Evolutionary conservation across 352 stramenopile species (phyloP).

Genomic region (Pythium inflatum): DNA sequence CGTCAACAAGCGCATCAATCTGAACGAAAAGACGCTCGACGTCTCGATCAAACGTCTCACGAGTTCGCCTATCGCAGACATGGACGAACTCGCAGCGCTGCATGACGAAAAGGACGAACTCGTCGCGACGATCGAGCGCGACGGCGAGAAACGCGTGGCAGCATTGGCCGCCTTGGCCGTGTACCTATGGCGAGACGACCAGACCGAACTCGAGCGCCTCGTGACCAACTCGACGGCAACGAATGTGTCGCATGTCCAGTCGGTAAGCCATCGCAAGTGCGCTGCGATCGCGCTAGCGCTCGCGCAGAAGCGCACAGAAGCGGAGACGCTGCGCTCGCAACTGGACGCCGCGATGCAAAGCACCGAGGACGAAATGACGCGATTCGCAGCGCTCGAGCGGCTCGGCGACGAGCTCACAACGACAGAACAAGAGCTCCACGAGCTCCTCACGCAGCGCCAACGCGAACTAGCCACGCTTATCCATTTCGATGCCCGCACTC

Average conservation of each 20-base stretch:
- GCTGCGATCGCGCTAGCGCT: not conserved
- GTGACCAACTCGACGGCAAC: not conserved
- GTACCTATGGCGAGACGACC: constrained; percentile 28
- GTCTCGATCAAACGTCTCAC: constrained; percentile 38
- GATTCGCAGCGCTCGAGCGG: constrained; percentile 7
- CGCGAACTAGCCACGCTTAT: constrained; percentile 10
- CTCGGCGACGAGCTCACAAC: constrained; percentile 7
- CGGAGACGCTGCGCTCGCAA: not conserved
- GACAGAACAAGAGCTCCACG: not conserved
- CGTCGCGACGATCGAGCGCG: constrained; percentile 34
- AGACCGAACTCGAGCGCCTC: not conserved
- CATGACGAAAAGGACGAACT: constrained; percentile 49
- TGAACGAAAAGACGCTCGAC: constrained; percentile 47
- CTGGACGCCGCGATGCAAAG: constrained; percentile 4
- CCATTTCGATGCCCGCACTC: constrained; percentile 12
- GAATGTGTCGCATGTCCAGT: constrained; percentile 17
- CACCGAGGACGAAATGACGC: not conserved
- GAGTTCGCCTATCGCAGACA: constrained; percentile 31
- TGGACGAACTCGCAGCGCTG: constrained; percentile 33
- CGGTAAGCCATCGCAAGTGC: constrained; percentile 13
- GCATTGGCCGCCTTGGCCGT: constrained; percentile 42
- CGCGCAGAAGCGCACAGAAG: not conserved
- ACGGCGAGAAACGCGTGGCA: constrained; percentile 38
- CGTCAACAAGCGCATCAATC: constrained; percentile 14
- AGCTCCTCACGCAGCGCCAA: constrained; percentile 2